Percentiles rank a stretch among this genome's conserved stretches.
phyloP scores from a whole-genome alignment of 768 basidiomycete genomes.

The Boletus subcaerulescens region DNA sequence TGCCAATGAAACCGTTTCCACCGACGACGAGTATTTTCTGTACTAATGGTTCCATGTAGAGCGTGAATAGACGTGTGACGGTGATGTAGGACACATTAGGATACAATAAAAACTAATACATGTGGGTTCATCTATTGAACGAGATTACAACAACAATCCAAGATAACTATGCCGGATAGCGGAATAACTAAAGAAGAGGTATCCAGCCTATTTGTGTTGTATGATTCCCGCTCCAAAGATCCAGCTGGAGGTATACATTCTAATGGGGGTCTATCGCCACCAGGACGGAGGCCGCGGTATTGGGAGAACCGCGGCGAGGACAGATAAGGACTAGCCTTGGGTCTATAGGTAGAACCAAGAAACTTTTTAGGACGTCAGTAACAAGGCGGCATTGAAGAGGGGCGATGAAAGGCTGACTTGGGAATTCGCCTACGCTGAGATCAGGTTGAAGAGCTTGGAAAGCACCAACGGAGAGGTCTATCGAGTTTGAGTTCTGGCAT shows the following conservation, averaged over 20 bases:
- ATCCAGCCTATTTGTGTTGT: background rate
- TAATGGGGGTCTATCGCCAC: constrained; percentile 35
- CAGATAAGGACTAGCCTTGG: constrained; percentile 19
- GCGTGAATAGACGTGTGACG: background rate
- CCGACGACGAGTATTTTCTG: constrained; percentile 88
- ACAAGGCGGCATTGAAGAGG: background rate
- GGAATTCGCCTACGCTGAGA: constrained; percentile 49
- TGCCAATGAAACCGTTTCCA: constrained; percentile 98
- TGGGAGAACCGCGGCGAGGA: background rate
- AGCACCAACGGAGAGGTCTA: constrained; percentile 70
- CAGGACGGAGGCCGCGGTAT: constrained; percentile 36
- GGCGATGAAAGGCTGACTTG: constrained; percentile 42
- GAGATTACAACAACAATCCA: background rate
- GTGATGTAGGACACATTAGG: background rate
- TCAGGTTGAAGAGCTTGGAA: constrained; percentile 54
- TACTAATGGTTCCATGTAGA: constrained; percentile 28
- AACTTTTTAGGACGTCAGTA: constrained; percentile 21
- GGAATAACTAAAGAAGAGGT: constrained; percentile 3
- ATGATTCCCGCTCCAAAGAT: background rate
- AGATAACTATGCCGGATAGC: constrained; percentile 19
- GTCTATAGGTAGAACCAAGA: constrained; percentile 25
- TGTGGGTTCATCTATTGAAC: background rate
- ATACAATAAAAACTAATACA: constrained; percentile 2
- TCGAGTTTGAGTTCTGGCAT: constrained; percentile 60
- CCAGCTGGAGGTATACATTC: constrained; percentile 3